Evolutionary conservation across 768 basidiomycete species (phyloP).

Genomic region (Termitomyces sp.): DNA sequence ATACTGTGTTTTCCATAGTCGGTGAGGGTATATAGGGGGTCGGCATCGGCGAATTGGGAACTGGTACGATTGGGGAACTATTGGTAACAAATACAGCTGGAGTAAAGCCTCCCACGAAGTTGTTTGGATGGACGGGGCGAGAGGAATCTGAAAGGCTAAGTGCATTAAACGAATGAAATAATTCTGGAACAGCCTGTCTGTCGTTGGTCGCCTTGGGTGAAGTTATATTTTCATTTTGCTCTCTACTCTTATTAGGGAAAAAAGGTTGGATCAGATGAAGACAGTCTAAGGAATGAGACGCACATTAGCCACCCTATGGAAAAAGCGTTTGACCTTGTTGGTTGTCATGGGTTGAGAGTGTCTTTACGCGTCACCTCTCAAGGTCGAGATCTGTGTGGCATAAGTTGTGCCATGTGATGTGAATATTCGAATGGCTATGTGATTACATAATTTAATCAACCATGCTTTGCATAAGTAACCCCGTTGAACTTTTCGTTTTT

Average conservation of each 20-base stretch:
- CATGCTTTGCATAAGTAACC: no score
- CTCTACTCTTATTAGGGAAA: not conserved
- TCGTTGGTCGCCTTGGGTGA: conserved; percentile 15
- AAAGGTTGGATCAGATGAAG: not conserved
- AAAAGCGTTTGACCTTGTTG: conserved; percentile 11
- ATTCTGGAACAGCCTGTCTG: conserved; percentile 8
- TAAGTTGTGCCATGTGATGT: no score
- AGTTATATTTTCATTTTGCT: not conserved
- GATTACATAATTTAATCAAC: not conserved
- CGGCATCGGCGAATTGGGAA: conserved; percentile 29
- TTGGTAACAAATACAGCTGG: conserved; percentile 16
- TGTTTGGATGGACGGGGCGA: conserved; percentile 4
- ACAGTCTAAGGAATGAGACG: not conserved
- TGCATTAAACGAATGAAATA: conserved; percentile 23
- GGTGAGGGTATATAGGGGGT: conserved; percentile 26
- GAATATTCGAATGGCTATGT: not conserved
- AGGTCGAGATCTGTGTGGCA: no score
- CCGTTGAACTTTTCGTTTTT: not conserved
- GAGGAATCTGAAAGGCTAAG: conserved; percentile 19
- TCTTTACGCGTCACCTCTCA: no score
- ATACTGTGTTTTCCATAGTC: conserved; percentile 35
- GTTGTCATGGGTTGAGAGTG: not conserved
- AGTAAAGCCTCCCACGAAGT: conserved; percentile 52
- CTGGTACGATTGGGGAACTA: not conserved
- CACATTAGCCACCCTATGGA: conserved; percentile 21